Evolutionary conservation across 345 rosid species (phyloP), one percentile per base, ranked within the genome.

Genomic region (Syzygium aqueum): DNA sequence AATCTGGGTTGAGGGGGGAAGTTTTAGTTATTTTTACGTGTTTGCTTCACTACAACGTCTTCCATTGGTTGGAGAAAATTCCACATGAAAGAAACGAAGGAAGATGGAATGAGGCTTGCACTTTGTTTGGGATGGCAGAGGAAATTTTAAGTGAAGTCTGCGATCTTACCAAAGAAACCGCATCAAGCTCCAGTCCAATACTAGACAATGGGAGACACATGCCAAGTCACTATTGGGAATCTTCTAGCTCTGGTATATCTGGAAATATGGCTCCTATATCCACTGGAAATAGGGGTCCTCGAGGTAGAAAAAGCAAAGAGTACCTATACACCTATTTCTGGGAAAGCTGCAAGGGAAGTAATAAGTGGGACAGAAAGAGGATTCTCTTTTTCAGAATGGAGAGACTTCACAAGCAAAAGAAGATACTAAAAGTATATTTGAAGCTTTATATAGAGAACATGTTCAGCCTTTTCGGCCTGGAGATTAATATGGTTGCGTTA

Each of bases 401-500:
- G 84, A 91, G 94, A 53, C 89, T 92, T 59, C 87, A 87, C n/a
- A 89, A 86, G 87, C 94, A 92, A 87, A 91, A 85, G 87, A 88
- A 73, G 73, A 84, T 88, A 51, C 78, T 91, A 46, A 91, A 87
- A 89, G 53, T 88, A 52, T 91, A 85, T 54, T 11, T 89, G 53
- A 91, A 87, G 88, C 90, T 89, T 84, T 91, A 91, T 91, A 88
- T 90, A 23, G 92, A 92, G 89, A 91, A 91, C 61, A 88, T 90
- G 84, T 91, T 91, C 86, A 90, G 90, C 88, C 87, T 92, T 78
- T 92, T 89, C 28, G 94, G 94, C 67, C 92, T 91, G 37, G 94
- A 92, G 90, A 91, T 92, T 50, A 92, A 90, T 73, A 92, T 91
- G 94, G 89, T 90, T 54, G 92, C 86, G n/a, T 87, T 92, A 51